phyloP scores from a whole-genome alignment of 441 rosid species.

The Gossypium aridum region DNA sequence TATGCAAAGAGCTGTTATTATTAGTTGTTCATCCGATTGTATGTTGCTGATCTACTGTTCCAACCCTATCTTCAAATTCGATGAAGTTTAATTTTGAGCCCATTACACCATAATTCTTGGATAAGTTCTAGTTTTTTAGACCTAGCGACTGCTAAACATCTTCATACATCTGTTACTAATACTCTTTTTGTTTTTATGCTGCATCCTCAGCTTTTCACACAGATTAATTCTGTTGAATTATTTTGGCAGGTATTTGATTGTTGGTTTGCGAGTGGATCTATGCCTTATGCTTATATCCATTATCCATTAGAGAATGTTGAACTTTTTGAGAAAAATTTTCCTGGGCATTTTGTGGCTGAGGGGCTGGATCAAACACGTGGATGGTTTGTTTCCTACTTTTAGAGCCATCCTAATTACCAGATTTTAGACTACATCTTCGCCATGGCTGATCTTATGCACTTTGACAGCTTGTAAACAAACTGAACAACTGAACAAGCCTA shows the following conservation, averaged over 20 bases:
- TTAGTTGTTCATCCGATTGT: not conserved
- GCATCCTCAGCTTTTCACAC: not conserved
- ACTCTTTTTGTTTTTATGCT: not conserved
- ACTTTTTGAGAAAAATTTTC: constrained; percentile 85
- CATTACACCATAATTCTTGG: no score
- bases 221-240: not conserved
- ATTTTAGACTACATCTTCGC: not conserved
- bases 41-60: not conserved
- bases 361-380: constrained; percentile 99
- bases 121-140: not conserved
- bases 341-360: constrained; percentile 98
- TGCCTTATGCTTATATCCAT: constrained; percentile 98
- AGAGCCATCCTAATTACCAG: not conserved
- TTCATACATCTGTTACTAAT: not conserved
- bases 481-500: not conserved
- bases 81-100: constrained; percentile 15
- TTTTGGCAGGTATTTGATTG: constrained; percentile 88
- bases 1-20: not conserved
- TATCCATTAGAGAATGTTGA: constrained; percentile 94
- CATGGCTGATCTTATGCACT: not conserved
- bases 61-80: not conserved
- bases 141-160: not conserved
- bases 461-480: not conserved
- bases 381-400: constrained; percentile 53
- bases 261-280: constrained; percentile 99